Base-by-base conservation (phyloP, 371 early-diverging fungal genomes). In the Haplosporangium sp. region DNA sequence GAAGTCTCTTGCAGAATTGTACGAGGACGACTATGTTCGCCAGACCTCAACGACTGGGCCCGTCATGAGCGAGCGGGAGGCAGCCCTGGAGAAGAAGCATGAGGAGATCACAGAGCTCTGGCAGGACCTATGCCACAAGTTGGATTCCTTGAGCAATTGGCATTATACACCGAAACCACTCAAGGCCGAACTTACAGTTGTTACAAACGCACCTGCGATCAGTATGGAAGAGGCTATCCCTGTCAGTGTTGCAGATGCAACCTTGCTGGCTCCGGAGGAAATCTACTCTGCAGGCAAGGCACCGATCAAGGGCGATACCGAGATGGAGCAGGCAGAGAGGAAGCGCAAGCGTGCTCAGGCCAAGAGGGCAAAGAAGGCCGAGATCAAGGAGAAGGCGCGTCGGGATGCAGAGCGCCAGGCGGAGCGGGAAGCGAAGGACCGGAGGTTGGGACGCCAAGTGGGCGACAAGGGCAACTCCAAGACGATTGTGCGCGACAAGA, bases 171-270 rank as follows among this genome's bases (percentile, higher is more conserved):
- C 98, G 50, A 91, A 90, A 74, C 86, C 87, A 63, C 80, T 81
- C 58, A 88, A 88, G 72, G 84, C 92, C 21, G 95, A 96, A 64
- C 86, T 96, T 62, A 86, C 87, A 11, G 91, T 97, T 57, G 88
- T 92, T 58, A 86, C 92, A 55, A 90, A 92, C 62, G 91, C 94
- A 23, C 93, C 98, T 8, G 95, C 99, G 2, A 91, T 98, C 69
- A 86, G 91, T 54, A 93, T 98, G 92, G 99, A 98, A 83, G 99
- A 98, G 81, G 92, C 94, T 36, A 93, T 94, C 57, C 99, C 99
- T 11, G 89, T 95, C 37, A 86, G 90, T 68, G 95, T 96, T 29
- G 90, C 94, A 11, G 91, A 93, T 69, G 94, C 94, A 5, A 89
- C 89, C 3, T 83, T 94, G 47, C 84, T 94, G 56, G 96, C 98